These are phyloP conservation scores for Phylloporus sp. DNA, from an alignment of 768 basidiomycete genomes.

Conservation along the genomic window DNA sequence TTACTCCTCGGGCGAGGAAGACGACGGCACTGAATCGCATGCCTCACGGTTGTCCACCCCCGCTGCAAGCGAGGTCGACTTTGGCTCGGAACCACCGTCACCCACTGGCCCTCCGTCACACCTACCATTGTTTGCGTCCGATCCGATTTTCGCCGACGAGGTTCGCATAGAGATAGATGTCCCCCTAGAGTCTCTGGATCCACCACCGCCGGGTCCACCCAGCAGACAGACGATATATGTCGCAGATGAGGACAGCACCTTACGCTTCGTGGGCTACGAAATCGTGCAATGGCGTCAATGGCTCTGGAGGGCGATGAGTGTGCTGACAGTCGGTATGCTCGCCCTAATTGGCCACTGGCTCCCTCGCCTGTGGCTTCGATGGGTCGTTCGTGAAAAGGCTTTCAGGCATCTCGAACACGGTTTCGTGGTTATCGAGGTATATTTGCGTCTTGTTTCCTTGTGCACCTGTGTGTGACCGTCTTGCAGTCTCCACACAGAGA, in stretches of 20 bases:
- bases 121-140: constrained; percentile 66
- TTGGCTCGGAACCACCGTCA: constrained; percentile 68
- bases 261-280: constrained; percentile 87
- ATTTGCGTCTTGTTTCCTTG: constrained; percentile 21
- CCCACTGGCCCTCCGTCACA: constrained; percentile 39
- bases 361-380: constrained; percentile 85
- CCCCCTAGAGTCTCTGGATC: constrained; percentile 54
- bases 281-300: constrained; percentile 55
- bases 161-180: constrained; percentile 78
- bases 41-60: constrained; percentile 18
- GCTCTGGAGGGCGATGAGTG: constrained; percentile 69
- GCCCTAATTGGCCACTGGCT: constrained; percentile 91
- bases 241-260: constrained; percentile 82
- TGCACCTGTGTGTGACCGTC: constrained; percentile 21
- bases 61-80: constrained; percentile 58
- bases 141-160: constrained; percentile 82
- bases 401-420: constrained; percentile 70
- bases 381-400: constrained; percentile 77
- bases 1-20: constrained; percentile 82
- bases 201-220: constrained; percentile 79
- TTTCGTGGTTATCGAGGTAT: constrained; percentile 87
- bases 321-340: constrained; percentile 67
- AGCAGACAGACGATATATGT: constrained; percentile 85
- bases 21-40: constrained; percentile 41
- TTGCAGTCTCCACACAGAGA: constrained; percentile 79